A percentile compares a stretch with the other conserved stretches of the same genome.
Evolutionary conservation across 2,329 filamentous ascomycete genomes (phyloP).

Genomic region (Aspergillus sp.): DNA sequence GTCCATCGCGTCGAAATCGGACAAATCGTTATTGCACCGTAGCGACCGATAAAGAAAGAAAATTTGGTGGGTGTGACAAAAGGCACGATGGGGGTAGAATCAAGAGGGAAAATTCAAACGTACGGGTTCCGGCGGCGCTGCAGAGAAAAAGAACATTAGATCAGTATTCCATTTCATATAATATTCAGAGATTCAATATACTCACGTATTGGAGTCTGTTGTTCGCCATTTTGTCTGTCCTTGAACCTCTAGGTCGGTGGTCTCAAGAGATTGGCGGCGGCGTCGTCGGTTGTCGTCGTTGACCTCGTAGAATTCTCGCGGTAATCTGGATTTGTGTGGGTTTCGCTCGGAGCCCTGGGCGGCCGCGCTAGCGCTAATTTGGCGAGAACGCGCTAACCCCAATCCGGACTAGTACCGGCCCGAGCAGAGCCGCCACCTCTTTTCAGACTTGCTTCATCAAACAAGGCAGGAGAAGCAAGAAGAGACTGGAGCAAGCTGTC

Average conservation of each 20-base stretch:
- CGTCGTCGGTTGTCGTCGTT: conserved; percentile 47
- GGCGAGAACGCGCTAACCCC: conserved; percentile 38
- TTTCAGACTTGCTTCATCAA: conserved; percentile 29
- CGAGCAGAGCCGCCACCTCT: conserved; percentile 40
- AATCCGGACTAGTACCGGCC: conserved; percentile 25
- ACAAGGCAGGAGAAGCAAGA: conserved; percentile 18
- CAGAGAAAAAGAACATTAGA: conserved; percentile 18
- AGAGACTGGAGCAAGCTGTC: conserved; percentile 18
- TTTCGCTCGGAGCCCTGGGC: conserved; percentile 45
- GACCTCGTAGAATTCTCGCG: conserved; percentile 44
- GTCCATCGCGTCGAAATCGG: conserved; percentile 2
- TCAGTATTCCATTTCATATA: conserved; percentile 27
- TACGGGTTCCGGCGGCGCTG: conserved; percentile 79
- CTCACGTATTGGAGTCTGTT: conserved; percentile 55
- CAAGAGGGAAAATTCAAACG: conserved; percentile 46
- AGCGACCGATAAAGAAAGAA: conserved; percentile 20
- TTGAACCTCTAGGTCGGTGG: conserved; percentile 44
- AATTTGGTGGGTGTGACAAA: conserved; percentile 11
- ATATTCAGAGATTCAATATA: conserved; percentile 15
- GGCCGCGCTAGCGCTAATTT: conserved; percentile 40
- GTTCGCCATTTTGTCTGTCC: conserved; percentile 54
- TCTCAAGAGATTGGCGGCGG: conserved; percentile 42
- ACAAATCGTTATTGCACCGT: conserved; percentile 15
- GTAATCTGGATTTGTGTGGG: conserved; percentile 48
- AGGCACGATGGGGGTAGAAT: conserved; percentile 19